Conservation (phyloP, 176 grass and related monocot genomes). For the Dactylis glomerata region DNA sequence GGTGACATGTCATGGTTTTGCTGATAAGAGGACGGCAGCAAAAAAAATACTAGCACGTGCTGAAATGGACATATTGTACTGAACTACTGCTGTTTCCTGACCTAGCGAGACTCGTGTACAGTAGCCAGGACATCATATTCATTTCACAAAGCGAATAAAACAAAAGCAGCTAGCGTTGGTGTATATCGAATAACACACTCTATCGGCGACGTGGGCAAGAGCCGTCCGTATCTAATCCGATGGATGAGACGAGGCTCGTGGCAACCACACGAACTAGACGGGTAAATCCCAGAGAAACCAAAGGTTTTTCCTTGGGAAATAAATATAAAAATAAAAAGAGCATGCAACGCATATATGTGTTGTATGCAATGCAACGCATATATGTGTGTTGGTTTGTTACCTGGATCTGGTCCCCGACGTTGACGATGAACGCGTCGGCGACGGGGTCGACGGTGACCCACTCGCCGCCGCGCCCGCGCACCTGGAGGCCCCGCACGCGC, state of each 20-base stretch:
- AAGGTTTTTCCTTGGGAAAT: no score
- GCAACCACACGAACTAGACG: no score
- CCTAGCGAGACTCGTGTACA: background rate
- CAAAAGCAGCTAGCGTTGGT: background rate
- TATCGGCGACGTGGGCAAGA: no score
- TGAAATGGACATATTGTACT: background rate
- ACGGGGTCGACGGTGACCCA: slow-evolving; percentile 69
- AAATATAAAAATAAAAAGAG: no score
- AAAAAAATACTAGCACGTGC: background rate
- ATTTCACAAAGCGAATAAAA: background rate
- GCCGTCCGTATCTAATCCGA: no score
- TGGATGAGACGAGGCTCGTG: no score
- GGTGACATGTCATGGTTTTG: no score
- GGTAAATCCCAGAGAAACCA: no score
- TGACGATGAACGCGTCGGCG: slow-evolving; percentile 70
- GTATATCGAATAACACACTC: background rate
- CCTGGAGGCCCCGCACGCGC: slow-evolving; percentile 66
- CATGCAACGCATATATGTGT: background rate
- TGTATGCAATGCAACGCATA: background rate
- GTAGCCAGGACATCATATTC: background rate
- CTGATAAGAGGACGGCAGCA: no score
- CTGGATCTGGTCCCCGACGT: slow-evolving; percentile 93
- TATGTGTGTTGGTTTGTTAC: background rate
- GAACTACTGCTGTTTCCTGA: background rate
- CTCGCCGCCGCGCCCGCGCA: slow-evolving; percentile 13